Percentiles rank a stretch among this genome's conserved stretches.
Conservation (phyloP, 202 grass and related monocot species). For the Eragrostis tef region DNA sequence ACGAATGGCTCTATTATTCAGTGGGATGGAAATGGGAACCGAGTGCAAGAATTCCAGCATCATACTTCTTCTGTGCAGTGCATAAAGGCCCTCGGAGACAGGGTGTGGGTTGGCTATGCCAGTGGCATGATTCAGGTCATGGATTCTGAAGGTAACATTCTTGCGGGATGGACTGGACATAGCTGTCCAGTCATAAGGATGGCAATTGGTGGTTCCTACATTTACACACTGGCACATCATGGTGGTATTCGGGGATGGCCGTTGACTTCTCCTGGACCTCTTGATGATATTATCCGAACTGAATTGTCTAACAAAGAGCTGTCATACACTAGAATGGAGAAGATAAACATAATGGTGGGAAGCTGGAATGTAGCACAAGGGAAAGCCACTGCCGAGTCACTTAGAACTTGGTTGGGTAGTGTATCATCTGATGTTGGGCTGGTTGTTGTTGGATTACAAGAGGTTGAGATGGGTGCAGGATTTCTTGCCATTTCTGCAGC, state of each 20-base stretch:
- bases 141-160: conserved; percentile 76
- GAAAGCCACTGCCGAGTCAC: conserved; percentile 81
- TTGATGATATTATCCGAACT: conserved; percentile 80
- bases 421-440: conserved; percentile 90
- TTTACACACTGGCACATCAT: conserved; percentile 85
- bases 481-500: conserved; percentile 97
- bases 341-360: conserved; percentile 89
- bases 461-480: conserved; percentile 99
- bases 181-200: conserved; percentile 89
- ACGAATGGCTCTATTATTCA: conserved; percentile 81
- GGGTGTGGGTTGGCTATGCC: conserved; percentile 90
- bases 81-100: conserved; percentile 79
- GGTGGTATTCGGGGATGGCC: conserved; percentile 93
- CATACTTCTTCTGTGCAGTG: conserved; percentile 83
- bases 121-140: conserved; percentile 84
- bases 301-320: conserved; percentile 82
- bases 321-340: conserved; percentile 86
- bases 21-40: conserved; percentile 85
- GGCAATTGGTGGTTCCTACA: conserved; percentile 67
- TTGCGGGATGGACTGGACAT: conserved; percentile 86
- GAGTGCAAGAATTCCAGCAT: conserved; percentile 80
- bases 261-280: conserved; percentile 75
- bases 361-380: conserved; percentile 98
- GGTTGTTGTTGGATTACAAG: conserved; percentile 94
- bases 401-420: conserved; percentile 83